These are phyloP conservation scores for Salix purpurea DNA, from an alignment of 345 rosid genomes.

Conservation along the genomic window DNA sequence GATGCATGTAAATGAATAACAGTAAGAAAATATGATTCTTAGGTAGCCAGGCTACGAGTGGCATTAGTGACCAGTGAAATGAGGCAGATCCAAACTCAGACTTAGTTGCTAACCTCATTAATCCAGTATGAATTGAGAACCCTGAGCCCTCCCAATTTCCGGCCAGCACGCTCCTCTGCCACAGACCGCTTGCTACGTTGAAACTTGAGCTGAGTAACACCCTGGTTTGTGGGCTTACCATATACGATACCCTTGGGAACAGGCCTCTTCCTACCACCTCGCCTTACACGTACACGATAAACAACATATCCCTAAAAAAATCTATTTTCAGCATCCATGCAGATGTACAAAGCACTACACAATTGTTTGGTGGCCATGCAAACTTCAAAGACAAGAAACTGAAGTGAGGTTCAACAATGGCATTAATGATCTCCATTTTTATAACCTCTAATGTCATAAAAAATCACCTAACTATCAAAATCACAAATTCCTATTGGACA, in stretches of 20 bases:
- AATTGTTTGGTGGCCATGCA: not conserved
- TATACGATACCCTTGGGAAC: conserved; percentile 93
- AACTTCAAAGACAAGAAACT: not conserved
- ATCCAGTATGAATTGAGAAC: conserved; percentile 96
- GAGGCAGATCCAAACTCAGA: not conserved
- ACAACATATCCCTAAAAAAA: conserved; percentile 66
- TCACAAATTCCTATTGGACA: not conserved
- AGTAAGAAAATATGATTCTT: not conserved
- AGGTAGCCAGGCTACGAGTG: not conserved
- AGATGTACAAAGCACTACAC: not conserved
- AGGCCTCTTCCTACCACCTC: conserved; percentile 99
- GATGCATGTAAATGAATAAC: not conserved
- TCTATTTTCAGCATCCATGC: not conserved
- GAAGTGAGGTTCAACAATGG: not conserved
- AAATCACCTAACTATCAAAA: not conserved
- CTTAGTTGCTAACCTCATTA: conserved; percentile 56
- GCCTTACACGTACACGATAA: conserved; percentile 79
- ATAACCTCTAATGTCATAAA: not conserved
- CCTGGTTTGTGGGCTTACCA: conserved; percentile 90
- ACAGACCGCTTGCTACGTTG: conserved; percentile 97
- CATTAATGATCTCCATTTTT: not conserved
- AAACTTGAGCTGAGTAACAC: conserved; percentile 94
- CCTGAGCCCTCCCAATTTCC: conserved; percentile 84
- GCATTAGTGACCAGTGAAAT: not conserved
- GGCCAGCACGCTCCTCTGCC: conserved; percentile 97